Base-by-base conservation (phyloP, 139 green algal species). In the Coelastrella sp. region DNA sequence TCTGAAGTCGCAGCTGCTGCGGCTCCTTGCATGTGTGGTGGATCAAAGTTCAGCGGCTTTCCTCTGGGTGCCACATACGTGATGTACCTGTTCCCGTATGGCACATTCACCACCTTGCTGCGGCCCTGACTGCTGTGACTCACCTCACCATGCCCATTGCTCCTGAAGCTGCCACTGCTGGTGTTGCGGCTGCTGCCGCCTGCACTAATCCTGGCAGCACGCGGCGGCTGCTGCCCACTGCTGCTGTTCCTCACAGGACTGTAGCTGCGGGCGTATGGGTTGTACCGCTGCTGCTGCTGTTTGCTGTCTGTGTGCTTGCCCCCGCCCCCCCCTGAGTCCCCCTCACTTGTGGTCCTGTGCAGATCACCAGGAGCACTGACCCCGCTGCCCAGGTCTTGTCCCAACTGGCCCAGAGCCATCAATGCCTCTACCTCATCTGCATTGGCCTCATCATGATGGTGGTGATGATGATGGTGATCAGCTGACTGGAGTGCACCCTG, bases 361-460 rank as follows among this genome's bases (percentile, higher is more conserved):
- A 17, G 17, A 22, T 65, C 66, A 24, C 57, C 63, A 79, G 6
- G 20, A 49, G 17, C 61, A 58, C 11, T 24, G 22, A 22, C 63
- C 4, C n/a, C 27, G 15, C 35, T 12, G 7, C 24, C 70, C 11
- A 66, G 14, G 35, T 88, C 63, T 20, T 88, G 83, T 59, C 63
- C 83, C 19, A 88, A 63, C 63, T 88, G 83, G 24, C 83, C 83
- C 17, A 88, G 63, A 19, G 83, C 83, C 66, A 88, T 78, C 0
- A 88, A 35, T 8, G 83, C 83, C 25, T 88, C 83, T 9, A 65
- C 24, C 22, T 88, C 83, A 88, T 88, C 83, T n/a, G 74, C 83
- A 66, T 88, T 65, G 9, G 83, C 83, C 12, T 85, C 80, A 56
- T 27, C 80, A 57, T 85, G 80, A 19, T 85, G 80, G 19, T 79